These are phyloP conservation scores for Phytophthora pseudosyringae DNA, from an alignment of 352 stramenopile genomes.

Conservation along the genomic window DNA sequence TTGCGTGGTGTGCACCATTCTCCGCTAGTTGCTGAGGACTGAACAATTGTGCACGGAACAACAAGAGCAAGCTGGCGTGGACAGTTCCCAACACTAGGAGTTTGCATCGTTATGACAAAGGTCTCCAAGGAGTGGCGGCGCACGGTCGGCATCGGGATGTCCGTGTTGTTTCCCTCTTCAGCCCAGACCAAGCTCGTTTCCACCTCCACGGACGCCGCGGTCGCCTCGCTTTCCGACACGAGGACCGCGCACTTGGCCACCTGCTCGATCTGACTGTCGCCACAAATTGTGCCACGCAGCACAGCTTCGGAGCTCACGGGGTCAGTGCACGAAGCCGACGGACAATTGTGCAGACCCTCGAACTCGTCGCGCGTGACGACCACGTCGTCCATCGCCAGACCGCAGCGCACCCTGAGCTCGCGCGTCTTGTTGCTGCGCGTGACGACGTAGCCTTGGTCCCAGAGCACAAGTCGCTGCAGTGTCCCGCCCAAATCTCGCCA, in stretches of 20 bases:
- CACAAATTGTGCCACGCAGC: conserved; percentile 31
- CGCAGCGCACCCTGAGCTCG: conserved; percentile 39
- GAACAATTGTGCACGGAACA: conserved; percentile 46
- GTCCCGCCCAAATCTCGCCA: conserved; percentile 52
- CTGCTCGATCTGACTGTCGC: conserved; percentile 36
- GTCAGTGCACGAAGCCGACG: conserved; percentile 24
- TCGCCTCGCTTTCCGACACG: conserved; percentile 27
- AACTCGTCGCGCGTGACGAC: conserved; percentile 38
- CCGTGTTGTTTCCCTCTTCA: conserved; percentile 52
- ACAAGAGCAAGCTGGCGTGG: conserved; percentile 35
- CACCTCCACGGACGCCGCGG: conserved; percentile 24
- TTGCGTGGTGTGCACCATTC: conserved; percentile 51
- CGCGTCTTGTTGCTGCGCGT: conserved; percentile 35
- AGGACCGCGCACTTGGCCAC: conserved; percentile 43
- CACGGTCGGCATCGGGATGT: conserved; percentile 46
- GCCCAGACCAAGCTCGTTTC: conserved; percentile 45
- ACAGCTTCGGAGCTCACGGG: conserved; percentile 12
- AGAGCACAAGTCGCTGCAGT: conserved; percentile 64
- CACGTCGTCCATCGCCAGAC: conserved; percentile 53
- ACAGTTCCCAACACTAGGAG: conserved; percentile 22
- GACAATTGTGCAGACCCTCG: conserved; percentile 38
- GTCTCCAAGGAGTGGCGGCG: conserved; percentile 39
- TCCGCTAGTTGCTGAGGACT: conserved; percentile 17
- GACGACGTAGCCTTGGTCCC: conserved; percentile 53
- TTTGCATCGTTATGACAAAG: conserved; percentile 50